Conservation (phyloP, 495 filamentous ascomycete genomes). For the Diplogelasinospora grovesii region DNA sequence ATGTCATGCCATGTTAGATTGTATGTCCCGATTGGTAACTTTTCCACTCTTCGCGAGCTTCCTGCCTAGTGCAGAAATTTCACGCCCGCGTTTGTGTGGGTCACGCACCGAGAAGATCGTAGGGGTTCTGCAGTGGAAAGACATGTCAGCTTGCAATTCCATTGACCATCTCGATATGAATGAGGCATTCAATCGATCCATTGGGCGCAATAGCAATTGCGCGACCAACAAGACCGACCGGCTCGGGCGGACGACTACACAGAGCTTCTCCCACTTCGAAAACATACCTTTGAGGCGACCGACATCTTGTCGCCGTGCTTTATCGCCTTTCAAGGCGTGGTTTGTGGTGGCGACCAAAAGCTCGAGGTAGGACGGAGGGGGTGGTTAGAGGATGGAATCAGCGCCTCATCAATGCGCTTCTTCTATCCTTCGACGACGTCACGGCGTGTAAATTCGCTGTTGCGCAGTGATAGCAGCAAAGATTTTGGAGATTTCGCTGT, state of each 20-base stretch:
- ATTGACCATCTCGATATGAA: no score
- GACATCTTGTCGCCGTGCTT: conserved; percentile 50
- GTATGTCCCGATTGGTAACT: no score
- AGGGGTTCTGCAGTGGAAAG: conserved; percentile 58
- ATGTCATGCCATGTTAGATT: no score
- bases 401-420: conserved; percentile 14
- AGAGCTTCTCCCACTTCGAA: background rate
- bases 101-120: conserved; percentile 73
- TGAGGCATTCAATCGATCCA: conserved; percentile 3
- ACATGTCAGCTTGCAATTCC: conserved; percentile 21
- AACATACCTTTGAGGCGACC: conserved; percentile 55
- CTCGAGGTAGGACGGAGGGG: conserved; percentile 7
- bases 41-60: no score
- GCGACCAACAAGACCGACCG: background rate
- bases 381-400: conserved; percentile 8
- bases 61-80: no score
- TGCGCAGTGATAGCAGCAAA: conserved; percentile 13
- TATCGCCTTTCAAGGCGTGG: conserved; percentile 26
- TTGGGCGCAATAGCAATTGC: conserved; percentile 4
- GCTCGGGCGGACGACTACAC: conserved; percentile 2
- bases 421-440: conserved; percentile 4
- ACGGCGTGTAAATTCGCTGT: conserved; percentile 9
- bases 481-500: conserved; percentile 12
- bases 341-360: conserved; percentile 16
- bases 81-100: conserved; percentile 13